Conservation (phyloP, 2,329 filamentous ascomycete genomes). For the Aspergillus amoenus region DNA sequence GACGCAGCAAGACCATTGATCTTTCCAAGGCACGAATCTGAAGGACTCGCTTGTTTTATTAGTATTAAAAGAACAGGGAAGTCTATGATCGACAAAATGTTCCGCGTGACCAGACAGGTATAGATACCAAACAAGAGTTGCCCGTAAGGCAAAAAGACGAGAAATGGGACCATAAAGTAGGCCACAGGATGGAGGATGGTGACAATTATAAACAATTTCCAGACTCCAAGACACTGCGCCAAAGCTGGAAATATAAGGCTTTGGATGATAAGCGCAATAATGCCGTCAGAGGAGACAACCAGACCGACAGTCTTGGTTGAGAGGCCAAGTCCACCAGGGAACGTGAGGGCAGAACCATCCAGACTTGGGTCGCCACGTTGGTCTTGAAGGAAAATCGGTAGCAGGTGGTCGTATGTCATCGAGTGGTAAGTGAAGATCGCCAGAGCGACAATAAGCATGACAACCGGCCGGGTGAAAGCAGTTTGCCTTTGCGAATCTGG, state of each 20-base stretch:
- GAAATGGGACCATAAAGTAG: constrained; percentile 68
- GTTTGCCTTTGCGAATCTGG: constrained; percentile 43
- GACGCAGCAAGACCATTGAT: constrained; percentile 73
- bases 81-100: constrained; percentile 66
- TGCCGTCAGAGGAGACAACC: constrained; percentile 68
- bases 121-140: constrained; percentile 64
- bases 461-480: constrained; percentile 63
- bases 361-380: constrained; percentile 38
- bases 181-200: constrained; percentile 65
- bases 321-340: constrained; percentile 65
- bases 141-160: constrained; percentile 57
- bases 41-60: constrained; percentile 69
- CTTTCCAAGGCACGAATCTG: constrained; percentile 61
- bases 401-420: constrained; percentile 89
- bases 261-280: constrained; percentile 72
- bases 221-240: constrained; percentile 64
- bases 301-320: constrained; percentile 66
- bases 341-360: constrained; percentile 50
- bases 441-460: constrained; percentile 75
- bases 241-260: constrained; percentile 67
- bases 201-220: constrained; percentile 65
- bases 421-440: constrained; percentile 92
- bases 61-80: constrained; percentile 69
- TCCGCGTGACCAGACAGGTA: constrained; percentile 63
- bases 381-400: constrained; percentile 92